Base-by-base conservation (phyloP, 176 grass and related monocot genomes). In the Hyparrhenia diplandra region DNA sequence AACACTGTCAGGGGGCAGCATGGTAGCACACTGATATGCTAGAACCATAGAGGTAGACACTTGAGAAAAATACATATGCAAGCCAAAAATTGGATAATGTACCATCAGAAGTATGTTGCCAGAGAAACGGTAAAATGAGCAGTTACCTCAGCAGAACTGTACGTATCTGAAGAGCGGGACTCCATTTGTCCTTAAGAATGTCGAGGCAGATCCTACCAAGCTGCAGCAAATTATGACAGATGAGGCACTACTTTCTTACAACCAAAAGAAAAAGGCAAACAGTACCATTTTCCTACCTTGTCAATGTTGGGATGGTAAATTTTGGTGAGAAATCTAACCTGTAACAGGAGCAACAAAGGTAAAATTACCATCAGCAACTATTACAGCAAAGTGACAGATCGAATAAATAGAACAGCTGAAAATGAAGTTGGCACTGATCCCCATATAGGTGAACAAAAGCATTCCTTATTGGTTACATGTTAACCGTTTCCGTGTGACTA, bases 261-360 rank as follows among this genome's bases (percentile, higher is more conserved):
- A n/a, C 10, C 62, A 27, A 28, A 55, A 74, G 10, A 29, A 77
- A 20, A 72, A 36, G 42, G 0, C 14, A 24, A 75, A 66, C 24
- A 64, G 25, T 23, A 60, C 52, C 18, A 14, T 72, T 36, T 72
- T 25, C 85, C 60, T 75, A 90, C 94, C 94, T 32, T 97, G 40
- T 97, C 94, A 84, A 94, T 94, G 80, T 97, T 94, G 16, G 31
- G 31, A 79, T 97, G 91, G 43, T 97, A 97, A 86, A 97, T 97
- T 87, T 97, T 97, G 31, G 94, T 97, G 25, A 97, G 94, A 57
- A 97, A 97, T 20, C 94, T 90, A 30, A 97, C 94, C 94, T 97
- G 89, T 61, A 90, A 67, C 59, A 73, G 77, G 28, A 71, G 51
- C 14, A 61, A 16, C 3, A 16, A 24, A 51, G 49, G 23, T 51